Conservation (phyloP, 2,329 filamentous ascomycete genomes). For the Arachnomyces sp. region DNA sequence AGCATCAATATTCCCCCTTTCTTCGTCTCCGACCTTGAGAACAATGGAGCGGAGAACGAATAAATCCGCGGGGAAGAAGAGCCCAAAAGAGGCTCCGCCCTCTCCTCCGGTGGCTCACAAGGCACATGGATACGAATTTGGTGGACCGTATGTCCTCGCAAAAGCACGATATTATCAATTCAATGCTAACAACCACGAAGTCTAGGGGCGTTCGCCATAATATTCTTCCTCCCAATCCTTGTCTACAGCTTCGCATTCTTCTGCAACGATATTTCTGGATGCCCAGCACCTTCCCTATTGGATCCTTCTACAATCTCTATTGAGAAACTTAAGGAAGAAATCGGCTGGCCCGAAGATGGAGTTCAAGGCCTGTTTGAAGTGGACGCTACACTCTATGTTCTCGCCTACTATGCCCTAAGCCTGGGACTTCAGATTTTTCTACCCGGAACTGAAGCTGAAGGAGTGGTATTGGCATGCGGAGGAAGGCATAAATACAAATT, state of each 20-base stretch:
- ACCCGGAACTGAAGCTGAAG: conserved; percentile 64
- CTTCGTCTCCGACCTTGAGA: background rate
- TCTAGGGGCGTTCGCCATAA: conserved; percentile 67
- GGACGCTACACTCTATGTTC: conserved; percentile 58
- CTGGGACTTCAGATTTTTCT: conserved; percentile 67
- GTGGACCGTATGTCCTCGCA: conserved; percentile 35
- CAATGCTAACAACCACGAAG: conserved; percentile 38
- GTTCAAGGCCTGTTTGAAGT: conserved; percentile 62
- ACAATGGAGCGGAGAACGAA: too few species aligned
- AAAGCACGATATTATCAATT: background rate
- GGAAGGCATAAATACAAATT: conserved; percentile 75
- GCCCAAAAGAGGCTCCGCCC: background rate
- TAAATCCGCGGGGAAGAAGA: too few species aligned
- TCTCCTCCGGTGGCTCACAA: conserved; percentile 10
- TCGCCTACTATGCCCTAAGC: conserved; percentile 72
- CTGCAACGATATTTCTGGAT: conserved; percentile 90
- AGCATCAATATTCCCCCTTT: background rate
- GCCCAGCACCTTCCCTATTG: conserved; percentile 75
- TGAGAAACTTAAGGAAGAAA: conserved; percentile 66
- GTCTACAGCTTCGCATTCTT: conserved; percentile 73
- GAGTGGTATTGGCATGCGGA: conserved; percentile 61
- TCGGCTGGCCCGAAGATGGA: conserved; percentile 71
- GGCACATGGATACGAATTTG: conserved; percentile 42
- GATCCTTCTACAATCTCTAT: conserved; percentile 63
- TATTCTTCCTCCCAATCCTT: conserved; percentile 69